These are phyloP conservation scores for Shiraia sp. DNA, from an alignment of 2,329 filamentous ascomycete species.

Conservation along the genomic window DNA sequence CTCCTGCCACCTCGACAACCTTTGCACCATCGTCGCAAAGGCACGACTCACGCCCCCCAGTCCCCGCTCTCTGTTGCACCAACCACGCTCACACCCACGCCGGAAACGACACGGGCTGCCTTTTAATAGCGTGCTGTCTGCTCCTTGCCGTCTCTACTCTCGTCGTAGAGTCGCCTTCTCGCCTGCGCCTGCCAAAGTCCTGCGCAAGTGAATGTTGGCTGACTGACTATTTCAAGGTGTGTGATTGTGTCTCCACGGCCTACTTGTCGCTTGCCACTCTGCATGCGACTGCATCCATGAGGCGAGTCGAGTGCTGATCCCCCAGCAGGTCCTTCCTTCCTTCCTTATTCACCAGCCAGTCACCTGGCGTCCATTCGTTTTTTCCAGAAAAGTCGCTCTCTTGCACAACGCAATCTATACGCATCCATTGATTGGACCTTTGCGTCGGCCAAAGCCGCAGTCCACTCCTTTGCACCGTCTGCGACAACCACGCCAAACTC, in stretches of 20 bases:
- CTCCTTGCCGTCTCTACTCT: constrained; percentile 13
- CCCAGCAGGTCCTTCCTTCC: constrained; percentile 26
- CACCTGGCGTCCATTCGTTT: constrained; percentile 49
- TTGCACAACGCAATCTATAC: constrained; percentile 14
- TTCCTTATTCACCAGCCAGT: constrained; percentile 31
- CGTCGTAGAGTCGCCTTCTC: constrained; percentile 7
- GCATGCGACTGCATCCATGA: constrained; percentile 19
- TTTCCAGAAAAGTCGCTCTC: constrained; percentile 39
- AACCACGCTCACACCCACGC: constrained; percentile 14
- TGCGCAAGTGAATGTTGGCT: constrained; percentile 36
- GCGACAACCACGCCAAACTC: constrained; percentile 25
- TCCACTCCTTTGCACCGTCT: constrained; percentile 37
- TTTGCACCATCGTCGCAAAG: constrained; percentile 16
- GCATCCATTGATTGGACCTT: constrained; percentile 45
- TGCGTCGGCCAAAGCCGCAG: constrained; percentile 25
- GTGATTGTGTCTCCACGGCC: constrained; percentile 10
- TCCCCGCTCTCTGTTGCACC: constrained; percentile 29
- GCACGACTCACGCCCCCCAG: constrained; percentile 11
- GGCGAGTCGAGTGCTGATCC: constrained; percentile 32
- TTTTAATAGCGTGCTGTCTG: constrained; percentile 13
- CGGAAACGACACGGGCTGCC: constrained; percentile 9
- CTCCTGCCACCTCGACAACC: constrained; percentile 6
- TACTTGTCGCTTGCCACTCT: background rate
- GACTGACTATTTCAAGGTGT: constrained; percentile 36
- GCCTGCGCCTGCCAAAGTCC: constrained; percentile 9